Percentiles rank a stretch among this genome's conserved stretches.
Conservation (phyloP, 1,139 yeast species). For the Scheffersomyces insectosa region DNA sequence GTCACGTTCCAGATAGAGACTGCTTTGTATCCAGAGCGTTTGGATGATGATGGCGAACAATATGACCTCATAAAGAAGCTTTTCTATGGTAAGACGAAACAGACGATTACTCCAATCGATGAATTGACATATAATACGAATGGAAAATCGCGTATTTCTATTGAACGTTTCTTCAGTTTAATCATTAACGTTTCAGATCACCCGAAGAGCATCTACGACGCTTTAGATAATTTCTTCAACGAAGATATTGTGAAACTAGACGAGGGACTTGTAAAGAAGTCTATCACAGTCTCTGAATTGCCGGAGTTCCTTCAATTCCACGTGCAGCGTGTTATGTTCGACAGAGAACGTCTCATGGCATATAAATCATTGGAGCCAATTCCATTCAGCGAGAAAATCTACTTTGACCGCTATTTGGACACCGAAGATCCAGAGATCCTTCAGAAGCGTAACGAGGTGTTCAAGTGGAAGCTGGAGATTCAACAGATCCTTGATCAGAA, state of each 20-base stretch:
- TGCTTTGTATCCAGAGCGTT: slow-evolving; percentile 68
- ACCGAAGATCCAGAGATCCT: slow-evolving; percentile 61
- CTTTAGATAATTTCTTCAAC: slow-evolving; percentile 80
- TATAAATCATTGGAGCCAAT: slow-evolving; percentile 82
- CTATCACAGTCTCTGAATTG: slow-evolving; percentile 65
- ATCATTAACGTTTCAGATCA: slow-evolving; percentile 85
- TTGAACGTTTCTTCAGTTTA: slow-evolving; percentile 77
- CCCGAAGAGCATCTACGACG: slow-evolving; percentile 86
- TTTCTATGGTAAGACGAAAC: slow-evolving; percentile 69
- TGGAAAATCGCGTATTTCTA: slow-evolving; percentile 65
- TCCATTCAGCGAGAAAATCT: slow-evolving; percentile 74
- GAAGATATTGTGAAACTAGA: slow-evolving; percentile 73
- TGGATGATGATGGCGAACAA: slow-evolving; percentile 81
- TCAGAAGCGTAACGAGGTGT: slow-evolving; percentile 56
- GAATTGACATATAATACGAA: slow-evolving; percentile 23
- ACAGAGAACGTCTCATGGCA: slow-evolving; percentile 68
- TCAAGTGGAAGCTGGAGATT: slow-evolving; percentile 63
- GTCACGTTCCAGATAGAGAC: slow-evolving; percentile 91
- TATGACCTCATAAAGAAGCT: slow-evolving; percentile 72
- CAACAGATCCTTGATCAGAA: slow-evolving; percentile 43
- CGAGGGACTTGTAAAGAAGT: slow-evolving; percentile 71
- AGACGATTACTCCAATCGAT: slow-evolving; percentile 38
- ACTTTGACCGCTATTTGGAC: slow-evolving; percentile 85
- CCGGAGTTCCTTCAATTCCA: slow-evolving; percentile 89
- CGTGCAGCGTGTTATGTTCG: slow-evolving; percentile 90